Base-by-base conservation (phyloP, 805 yeast genomes). In the Cyberlindnera suaveolens region DNA sequence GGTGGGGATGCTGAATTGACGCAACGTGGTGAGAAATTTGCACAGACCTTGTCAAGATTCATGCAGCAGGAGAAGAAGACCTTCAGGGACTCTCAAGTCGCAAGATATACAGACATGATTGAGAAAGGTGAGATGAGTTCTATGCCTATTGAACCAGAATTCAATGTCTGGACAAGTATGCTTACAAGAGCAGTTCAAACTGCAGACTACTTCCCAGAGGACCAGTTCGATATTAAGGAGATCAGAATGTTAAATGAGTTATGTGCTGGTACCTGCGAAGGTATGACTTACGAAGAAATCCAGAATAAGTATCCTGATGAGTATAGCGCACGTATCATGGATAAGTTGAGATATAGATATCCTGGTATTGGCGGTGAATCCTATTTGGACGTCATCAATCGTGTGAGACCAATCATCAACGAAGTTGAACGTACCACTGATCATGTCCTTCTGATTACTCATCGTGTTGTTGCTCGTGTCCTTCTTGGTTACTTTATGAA, bases 351-450 rank as follows among this genome's bases (percentile, higher is more conserved):
- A 15, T 91, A 91, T 63, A 71, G 99, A 47, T 91, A 91, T 59
- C 99, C 98, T 1, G 99, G 99, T 4, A 85, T 88, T 39, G 97
- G 98, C 7, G 99, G 99, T 15, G 99, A 91, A 63, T 85, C 96
- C 0, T 91, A 91, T 54, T 66, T 91, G 52, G 98, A 91, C 64
- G 99, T 93, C 11, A 83, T 93, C 57, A 87, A 89, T 51, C 72
- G 99, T 48, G 71, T 91, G 44, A 73, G 95, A 47, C 95, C 97
- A 1, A 77, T 91, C 16, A 91, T 91, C 49, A 88, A 88, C 11
- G 99, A 91, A 62, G 77, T 93, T 39, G 99, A 91, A 61, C 72
- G 99, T 50, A 86, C 95, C 36, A 83, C 86, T 9, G 95, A 88
- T 54, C 95, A 90, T 61, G 77, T 88, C 30, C 65, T 90, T 37